A percentile compares a stretch with the other conserved stretches of the same genome.
Conservation (phyloP, 495 filamentous ascomycete genomes). For the Aspergillus egyptiacus region DNA sequence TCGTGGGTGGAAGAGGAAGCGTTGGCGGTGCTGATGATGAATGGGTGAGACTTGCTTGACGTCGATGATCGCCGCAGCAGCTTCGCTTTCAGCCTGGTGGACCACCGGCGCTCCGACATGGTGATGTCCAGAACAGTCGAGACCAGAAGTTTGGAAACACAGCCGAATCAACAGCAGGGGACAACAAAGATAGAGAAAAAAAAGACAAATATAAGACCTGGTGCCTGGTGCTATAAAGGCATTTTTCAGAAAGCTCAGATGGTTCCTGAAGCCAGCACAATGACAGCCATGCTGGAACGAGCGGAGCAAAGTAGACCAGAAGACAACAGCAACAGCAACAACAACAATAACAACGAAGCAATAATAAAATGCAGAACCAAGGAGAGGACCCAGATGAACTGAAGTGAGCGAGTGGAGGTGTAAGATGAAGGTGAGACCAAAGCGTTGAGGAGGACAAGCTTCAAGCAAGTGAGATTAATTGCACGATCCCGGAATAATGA, state of each 20-base stretch:
- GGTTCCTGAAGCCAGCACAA: slow-evolving; percentile 2
- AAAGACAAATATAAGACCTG: not conserved
- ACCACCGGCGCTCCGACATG: slow-evolving; percentile 35
- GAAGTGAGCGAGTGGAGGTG: too few species aligned
- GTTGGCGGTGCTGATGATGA: slow-evolving; percentile 5
- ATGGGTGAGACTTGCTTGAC: slow-evolving; percentile 25
- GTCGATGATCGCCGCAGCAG: slow-evolving; percentile 37
- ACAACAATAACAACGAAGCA: not conserved
- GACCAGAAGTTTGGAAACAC: not conserved
- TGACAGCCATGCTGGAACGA: slow-evolving; percentile 3
- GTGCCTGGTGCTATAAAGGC: not conserved
- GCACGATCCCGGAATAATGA: too few species aligned
- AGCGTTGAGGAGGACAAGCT: too few species aligned
- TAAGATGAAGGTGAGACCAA: too few species aligned
- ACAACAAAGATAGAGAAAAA: not conserved
- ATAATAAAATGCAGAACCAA: not conserved
- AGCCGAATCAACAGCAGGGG: not conserved
- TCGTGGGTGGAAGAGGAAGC: slow-evolving; percentile 3
- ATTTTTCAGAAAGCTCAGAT: slow-evolving; percentile 8
- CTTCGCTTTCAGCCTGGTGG: slow-evolving; percentile 35
- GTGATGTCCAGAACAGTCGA: slow-evolving; percentile 10
- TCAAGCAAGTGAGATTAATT: too few species aligned
- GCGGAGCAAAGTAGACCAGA: not conserved
- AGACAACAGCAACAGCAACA: too few species aligned
- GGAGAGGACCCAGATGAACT: not conserved